phyloP scores from a whole-genome alignment of 2,329 filamentous ascomycete species.

The Trichoderma atrobrunneum region DNA sequence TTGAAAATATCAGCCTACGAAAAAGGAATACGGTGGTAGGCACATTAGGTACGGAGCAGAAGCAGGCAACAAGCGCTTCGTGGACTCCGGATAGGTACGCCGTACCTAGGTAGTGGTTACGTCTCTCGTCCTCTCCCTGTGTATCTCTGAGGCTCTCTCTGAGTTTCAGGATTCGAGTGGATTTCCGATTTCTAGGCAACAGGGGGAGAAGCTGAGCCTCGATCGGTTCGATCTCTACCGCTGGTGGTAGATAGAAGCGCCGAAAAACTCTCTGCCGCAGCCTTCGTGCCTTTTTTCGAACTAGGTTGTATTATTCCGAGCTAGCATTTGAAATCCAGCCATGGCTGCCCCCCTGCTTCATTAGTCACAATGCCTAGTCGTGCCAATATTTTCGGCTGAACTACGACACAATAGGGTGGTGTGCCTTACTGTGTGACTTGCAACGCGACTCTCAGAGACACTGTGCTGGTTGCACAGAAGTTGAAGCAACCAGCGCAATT shows the following conservation, averaged over 20 bases:
- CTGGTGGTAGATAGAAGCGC: neutral
- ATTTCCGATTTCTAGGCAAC: neutral
- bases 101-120: neutral
- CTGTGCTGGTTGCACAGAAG: slow-evolving; percentile 4
- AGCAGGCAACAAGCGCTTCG: neutral
- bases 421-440: slow-evolving; percentile 9
- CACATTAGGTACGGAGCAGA: neutral
- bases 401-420: slow-evolving; percentile 4
- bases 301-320: slow-evolving; percentile 3
- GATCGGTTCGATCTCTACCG: slow-evolving; percentile 5
- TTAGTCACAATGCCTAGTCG: slow-evolving; percentile 4
- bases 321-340: slow-evolving; percentile 7
- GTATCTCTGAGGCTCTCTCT: neutral
- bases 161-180: neutral
- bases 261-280: neutral
- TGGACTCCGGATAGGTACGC: neutral
- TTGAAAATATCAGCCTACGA: slow-evolving; percentile 2
- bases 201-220: neutral
- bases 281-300: neutral
- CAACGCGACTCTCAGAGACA: neutral
- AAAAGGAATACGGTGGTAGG: neutral
- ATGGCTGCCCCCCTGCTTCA: slow-evolving; percentile 1
- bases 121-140: neutral
- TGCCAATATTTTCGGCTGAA: slow-evolving; percentile 11
- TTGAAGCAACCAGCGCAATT: neutral